Percentiles rank a stretch among this genome's conserved stretches.
Conservation (phyloP, 768 basidiomycete species). For the Favolaschia claudopus region DNA sequence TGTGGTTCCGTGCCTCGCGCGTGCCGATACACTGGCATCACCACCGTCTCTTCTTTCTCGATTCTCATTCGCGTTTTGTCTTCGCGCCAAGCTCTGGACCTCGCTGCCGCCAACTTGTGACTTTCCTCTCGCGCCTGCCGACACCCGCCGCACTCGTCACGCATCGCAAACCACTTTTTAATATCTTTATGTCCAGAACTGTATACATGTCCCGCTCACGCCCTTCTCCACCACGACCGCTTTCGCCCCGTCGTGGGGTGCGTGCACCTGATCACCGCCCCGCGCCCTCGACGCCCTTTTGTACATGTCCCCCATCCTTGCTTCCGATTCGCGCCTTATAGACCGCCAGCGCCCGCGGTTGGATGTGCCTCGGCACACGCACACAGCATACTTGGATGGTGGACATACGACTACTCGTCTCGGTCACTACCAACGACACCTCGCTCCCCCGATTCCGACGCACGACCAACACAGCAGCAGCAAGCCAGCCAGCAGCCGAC, state of each 20-base stretch:
- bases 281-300: slow-evolving; percentile 26
- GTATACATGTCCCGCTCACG: slow-evolving; percentile 35
- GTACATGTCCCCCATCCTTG: slow-evolving; percentile 34
- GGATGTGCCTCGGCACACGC: slow-evolving; percentile 37
- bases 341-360: slow-evolving; percentile 32
- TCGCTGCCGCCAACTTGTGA: slow-evolving; percentile 11
- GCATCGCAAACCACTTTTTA: slow-evolving; percentile 53
- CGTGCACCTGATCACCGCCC: slow-evolving; percentile 58
- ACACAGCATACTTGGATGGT: slow-evolving; percentile 26
- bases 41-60: slow-evolving; percentile 38
- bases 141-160: slow-evolving; percentile 31
- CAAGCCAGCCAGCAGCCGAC: background rate
- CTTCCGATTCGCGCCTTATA: slow-evolving; percentile 22
- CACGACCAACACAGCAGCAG: background rate
- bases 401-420: slow-evolving; percentile 17
- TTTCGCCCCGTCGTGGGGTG: slow-evolving; percentile 26
- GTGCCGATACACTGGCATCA: slow-evolving; percentile 80
- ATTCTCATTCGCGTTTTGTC: slow-evolving; percentile 14
- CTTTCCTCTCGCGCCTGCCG: slow-evolving; percentile 1
- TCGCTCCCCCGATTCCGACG: slow-evolving; percentile 24
- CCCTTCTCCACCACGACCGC: slow-evolving; percentile 17
- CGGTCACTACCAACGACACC: slow-evolving; percentile 19
- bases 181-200: slow-evolving; percentile 52
- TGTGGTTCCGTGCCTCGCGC: slow-evolving; percentile 84
- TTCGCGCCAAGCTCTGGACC: slow-evolving; percentile 2